phyloP scores from a whole-genome alignment of 176 grass and related monocot species.

The Areca catechu region DNA sequence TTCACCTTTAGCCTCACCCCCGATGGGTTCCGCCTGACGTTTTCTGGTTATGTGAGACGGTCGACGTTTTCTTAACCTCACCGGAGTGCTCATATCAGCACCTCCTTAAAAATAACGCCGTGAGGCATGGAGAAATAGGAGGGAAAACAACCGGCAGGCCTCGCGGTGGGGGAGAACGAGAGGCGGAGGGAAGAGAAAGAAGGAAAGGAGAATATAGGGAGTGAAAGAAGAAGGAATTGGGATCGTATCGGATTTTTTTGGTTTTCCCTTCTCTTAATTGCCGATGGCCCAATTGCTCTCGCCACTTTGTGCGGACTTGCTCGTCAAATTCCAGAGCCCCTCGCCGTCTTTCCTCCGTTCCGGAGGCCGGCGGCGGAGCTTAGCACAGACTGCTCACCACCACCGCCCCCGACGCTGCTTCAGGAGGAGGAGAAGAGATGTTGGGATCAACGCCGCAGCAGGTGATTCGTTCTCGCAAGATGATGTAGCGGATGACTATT shows the following conservation, averaged over 20 bases:
- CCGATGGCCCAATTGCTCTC: slow-evolving; percentile 1
- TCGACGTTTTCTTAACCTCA: no score
- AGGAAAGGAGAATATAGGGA: no score
- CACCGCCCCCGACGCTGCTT: neutral
- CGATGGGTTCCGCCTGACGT: no score
- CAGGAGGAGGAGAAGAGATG: neutral
- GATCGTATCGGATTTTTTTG: neutral
- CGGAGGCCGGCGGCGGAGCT: neutral
- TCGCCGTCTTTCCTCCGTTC: neutral
- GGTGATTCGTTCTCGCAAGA: neutral
- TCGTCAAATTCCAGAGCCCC: neutral
- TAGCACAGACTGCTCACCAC: neutral
- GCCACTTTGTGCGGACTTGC: neutral
- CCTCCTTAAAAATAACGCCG: no score
- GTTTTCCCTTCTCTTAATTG: neutral
- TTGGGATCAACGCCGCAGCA: no score
- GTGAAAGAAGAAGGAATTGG: neutral
- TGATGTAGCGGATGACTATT: slow-evolving; percentile 71
- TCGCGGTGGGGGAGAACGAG: no score
- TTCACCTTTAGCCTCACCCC: no score
- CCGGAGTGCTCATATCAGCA: no score
- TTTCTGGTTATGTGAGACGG: no score
- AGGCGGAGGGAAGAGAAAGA: no score
- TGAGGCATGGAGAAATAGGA: no score
- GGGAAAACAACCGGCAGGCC: no score